Evolutionary conservation across 305 asterid genomes (phyloP), one percentile per base, ranked within the genome.

Genomic region (Rubia peregrina): DNA sequence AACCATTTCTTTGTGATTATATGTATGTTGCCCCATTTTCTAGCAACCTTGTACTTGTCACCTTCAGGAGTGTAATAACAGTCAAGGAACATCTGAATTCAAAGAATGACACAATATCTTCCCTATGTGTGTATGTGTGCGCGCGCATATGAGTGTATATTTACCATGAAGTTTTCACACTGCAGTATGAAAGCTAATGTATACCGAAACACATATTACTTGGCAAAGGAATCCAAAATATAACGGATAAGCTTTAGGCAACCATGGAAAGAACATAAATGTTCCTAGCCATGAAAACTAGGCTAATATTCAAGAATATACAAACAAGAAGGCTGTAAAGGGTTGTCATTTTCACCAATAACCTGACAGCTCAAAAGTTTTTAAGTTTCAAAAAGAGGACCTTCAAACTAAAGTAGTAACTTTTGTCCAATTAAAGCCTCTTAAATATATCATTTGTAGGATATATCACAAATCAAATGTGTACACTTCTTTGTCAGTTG

Each of bases 31-130:
- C 97, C 97, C 99, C 98, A 91, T 78, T 80, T 82, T 81, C 77
- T 92, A 33, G 99, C 97, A 83, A 91, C 98, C 86, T 83, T 86
- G 79, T 86, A 91, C 77, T 91, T 91, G 82, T 91, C 97, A 76
- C 99, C 95, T 85, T 88, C 90, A 60, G 98, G 98, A 84, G 86
- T 84, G 71, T 95, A 83, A 68, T 78, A 49, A 72, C 76, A 80
- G 80, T 91, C 87, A 91, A 91, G 92, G 95, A 83, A 73, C 9
- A 9, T 22, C 57, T 48, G 49, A 69, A 61, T 72, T 57, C 73
- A 59, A 42, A 16, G 6, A 74, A 72, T 30, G 41, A 30, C 36
- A 74, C 53, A 70, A 72, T 48, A 59, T 51, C 26, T 67, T 62
- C 56, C 63, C 10, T 51, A 51, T 51, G 22, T n/a, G n/a, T 48